Evolutionary conservation across 495 filamentous ascomycete genomes (phyloP).

Genomic region (Sordaria brevicollis): DNA sequence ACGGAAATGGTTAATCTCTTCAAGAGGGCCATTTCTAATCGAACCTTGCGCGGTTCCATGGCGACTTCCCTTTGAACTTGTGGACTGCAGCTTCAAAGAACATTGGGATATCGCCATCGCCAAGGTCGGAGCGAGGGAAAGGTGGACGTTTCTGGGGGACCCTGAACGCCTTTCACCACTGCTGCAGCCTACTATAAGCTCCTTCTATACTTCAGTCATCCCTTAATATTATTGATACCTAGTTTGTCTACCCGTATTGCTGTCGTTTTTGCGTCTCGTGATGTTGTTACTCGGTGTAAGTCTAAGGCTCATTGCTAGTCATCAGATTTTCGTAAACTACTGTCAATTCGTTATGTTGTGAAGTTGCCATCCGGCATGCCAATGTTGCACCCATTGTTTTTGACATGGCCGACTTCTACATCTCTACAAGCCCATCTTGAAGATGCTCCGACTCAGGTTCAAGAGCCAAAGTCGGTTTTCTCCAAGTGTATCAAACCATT

Average conservation of each 20-base stretch:
- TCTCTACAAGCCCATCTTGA: conserved; percentile 17
- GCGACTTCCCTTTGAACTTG: neutral
- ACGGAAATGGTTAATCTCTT: neutral
- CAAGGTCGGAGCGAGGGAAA: neutral
- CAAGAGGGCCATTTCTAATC: neutral
- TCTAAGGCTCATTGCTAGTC: neutral
- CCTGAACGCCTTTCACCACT: neutral
- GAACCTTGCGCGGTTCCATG: neutral
- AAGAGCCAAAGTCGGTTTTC: conserved; percentile 13
- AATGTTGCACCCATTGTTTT: neutral
- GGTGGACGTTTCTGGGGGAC: neutral
- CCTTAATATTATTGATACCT: neutral
- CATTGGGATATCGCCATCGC: neutral
- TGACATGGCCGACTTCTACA: neutral
- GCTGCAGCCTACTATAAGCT: neutral
- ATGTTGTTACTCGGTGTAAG: neutral
- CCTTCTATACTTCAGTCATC: neutral
- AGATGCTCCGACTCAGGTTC: neutral
- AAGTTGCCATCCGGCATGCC: neutral
- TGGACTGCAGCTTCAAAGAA: neutral
- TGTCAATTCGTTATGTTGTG: neutral
- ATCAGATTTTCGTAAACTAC: neutral
- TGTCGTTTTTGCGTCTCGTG: neutral
- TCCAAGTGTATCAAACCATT: conserved; percentile 45
- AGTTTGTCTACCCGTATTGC: neutral